phyloP scores from a whole-genome alignment of 805 yeast genomes.

The Saccharomycopsis vini region DNA sequence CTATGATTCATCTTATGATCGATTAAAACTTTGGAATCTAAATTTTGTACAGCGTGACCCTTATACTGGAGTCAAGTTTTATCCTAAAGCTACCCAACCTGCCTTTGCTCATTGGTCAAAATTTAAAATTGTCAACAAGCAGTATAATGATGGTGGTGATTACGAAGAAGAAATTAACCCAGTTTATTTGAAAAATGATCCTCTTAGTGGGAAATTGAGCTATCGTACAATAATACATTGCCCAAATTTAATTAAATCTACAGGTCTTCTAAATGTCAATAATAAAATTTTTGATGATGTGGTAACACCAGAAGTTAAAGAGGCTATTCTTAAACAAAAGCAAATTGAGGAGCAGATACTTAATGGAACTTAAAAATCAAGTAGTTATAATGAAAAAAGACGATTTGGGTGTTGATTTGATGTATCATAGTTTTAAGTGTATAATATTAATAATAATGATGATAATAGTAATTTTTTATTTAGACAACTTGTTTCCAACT shows the following conservation, averaged over 20 bases:
- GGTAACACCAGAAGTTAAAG: slow-evolving; percentile 46
- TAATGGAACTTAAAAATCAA: neutral
- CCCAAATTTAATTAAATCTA: slow-evolving; percentile 40
- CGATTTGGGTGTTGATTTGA: neutral
- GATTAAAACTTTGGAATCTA: slow-evolving; percentile 39
- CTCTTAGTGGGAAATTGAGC: slow-evolving; percentile 28
- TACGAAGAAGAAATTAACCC: slow-evolving; percentile 23
- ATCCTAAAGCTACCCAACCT: slow-evolving; percentile 73
- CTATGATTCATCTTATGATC: slow-evolving; percentile 46
- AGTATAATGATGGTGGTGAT: slow-evolving; percentile 10
- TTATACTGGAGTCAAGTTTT: slow-evolving; percentile 74
- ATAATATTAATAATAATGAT: too few relatives aligned
- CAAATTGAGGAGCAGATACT: slow-evolving; percentile 31
- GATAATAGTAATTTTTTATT: neutral
- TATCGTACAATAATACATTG: slow-evolving; percentile 41
- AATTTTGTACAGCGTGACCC: slow-evolving; percentile 61
- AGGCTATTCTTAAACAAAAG: slow-evolving; percentile 58
- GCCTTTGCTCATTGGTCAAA: slow-evolving; percentile 28
- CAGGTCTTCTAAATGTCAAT: slow-evolving; percentile 60
- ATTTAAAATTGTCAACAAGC: slow-evolving; percentile 17
- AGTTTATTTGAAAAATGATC: slow-evolving; percentile 18
- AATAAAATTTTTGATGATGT: slow-evolving; percentile 47
- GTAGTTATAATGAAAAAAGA: neutral
- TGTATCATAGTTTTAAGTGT: too few relatives aligned
- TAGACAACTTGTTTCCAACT: neutral